Evolutionary conservation across 768 basidiomycete species (phyloP).

Genomic region (Phanerochaete carnosa): DNA sequence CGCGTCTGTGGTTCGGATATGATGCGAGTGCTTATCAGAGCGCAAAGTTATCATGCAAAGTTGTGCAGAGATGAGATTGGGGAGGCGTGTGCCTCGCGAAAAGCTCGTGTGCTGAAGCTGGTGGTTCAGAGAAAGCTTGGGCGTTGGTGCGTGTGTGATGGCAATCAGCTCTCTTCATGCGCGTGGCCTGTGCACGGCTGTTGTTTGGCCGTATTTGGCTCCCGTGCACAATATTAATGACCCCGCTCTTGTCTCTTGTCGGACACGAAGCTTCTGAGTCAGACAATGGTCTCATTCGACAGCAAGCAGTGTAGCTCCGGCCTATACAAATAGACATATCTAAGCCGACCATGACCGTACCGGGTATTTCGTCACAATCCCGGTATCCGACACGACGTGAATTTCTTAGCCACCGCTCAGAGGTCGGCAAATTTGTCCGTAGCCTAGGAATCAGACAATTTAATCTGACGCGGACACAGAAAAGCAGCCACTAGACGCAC

Average conservation of each 20-base stretch:
- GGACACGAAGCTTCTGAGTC: not conserved
- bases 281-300: not conserved
- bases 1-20: conserved; percentile 2
- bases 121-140: conserved; percentile 1
- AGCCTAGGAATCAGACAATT: conserved; percentile 2
- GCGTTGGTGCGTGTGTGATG: not conserved
- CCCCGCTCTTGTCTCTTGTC: not conserved
- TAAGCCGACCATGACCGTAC: not conserved
- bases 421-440: conserved; percentile 11
- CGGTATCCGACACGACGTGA: too few relatives aligned
- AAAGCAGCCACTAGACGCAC: conserved; percentile 33
- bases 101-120: conserved; percentile 7
- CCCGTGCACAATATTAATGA: too few relatives aligned
- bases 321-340: not conserved
- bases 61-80: not conserved
- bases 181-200: conserved; percentile 8
- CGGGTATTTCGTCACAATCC: not conserved
- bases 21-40: not conserved
- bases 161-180: not conserved
- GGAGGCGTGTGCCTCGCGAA: not conserved
- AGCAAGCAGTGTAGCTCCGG: not conserved
- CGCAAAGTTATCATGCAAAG: conserved; percentile 3
- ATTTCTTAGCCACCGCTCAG: not conserved
- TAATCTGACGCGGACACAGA: not conserved
- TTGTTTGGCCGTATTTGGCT: conserved; percentile 11